Evolutionary conservation across 352 stramenopile genomes (phyloP), one percentile per base, ranked within the genome.

Genomic region (Pythium sukuiense): DNA sequence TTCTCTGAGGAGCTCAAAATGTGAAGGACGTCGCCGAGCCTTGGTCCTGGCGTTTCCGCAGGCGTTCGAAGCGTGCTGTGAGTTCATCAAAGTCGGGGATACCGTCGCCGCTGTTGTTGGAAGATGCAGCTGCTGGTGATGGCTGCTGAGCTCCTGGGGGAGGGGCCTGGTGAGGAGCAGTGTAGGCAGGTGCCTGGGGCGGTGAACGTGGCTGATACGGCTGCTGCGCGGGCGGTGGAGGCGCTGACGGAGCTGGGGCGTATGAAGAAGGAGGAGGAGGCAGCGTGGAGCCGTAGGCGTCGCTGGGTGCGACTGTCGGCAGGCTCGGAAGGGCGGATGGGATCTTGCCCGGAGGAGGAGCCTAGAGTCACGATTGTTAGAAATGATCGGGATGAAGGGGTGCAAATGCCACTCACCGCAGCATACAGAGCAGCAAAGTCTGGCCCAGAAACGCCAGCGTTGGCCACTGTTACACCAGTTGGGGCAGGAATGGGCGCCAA

Each of bases 41-140:
- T 16, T 74, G 72, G 53, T 89, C 80, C 72, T 91, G 85, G 18
- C 79, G 83, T 70, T 90, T 84, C 43, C 87, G 83, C 61, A 99
- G 77, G 6, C 83, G 84, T 46, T 97, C 88, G 71, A 99, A 99
- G 27, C 92, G 88, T 11, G 90, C 91, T 2, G 93, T 96, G 58
- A 99, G 85, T 69, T 98, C 91, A 59, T 98, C 89, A 76, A 98
- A 98, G 70, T 97, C 87, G 14, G 87, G 86, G 4, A 92, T 73
- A 6, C 78, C 85, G 24, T 83, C 79, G 9, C 20, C 32, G 1
- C 59, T 29, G 9, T 20, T 30, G 16, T 62, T 48, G 9, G 69
- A n/a, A 54, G 65, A 37, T 29, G 46, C 61, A 2, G 30, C 30
- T 55, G 65, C 24, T 9, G 45, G 20, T 16, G 65, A 41, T 14